These are phyloP conservation scores for Clitocybe nebularis DNA, from an alignment of 1,284 basidiomycete species.

Conservation along the genomic window DNA sequence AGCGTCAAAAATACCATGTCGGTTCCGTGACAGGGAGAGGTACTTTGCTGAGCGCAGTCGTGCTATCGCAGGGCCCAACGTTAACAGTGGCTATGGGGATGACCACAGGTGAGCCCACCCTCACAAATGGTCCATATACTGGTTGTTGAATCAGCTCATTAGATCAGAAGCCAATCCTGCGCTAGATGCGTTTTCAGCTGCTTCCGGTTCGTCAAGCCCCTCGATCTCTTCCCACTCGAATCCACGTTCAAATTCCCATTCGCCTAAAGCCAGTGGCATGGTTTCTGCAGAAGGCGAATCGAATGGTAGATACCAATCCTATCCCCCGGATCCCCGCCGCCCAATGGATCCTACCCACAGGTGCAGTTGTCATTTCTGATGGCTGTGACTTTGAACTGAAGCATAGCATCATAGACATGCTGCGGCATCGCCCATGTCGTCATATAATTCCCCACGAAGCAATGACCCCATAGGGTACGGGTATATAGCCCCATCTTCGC, in stretches of 20 bases:
- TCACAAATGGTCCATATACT: too few relatives aligned
- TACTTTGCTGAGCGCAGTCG: constrained; percentile 80
- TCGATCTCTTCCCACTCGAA: constrained; percentile 37
- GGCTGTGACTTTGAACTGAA: constrained; percentile 8
- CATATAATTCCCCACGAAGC: constrained; percentile 29
- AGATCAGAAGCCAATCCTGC: constrained; percentile 31
- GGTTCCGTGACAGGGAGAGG: constrained; percentile 74
- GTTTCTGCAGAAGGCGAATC: constrained; percentile 36
- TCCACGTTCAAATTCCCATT: constrained; percentile 47
- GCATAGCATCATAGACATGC: constrained; percentile 22
- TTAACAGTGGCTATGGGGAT: constrained; percentile 35
- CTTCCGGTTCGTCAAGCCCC: constrained; percentile 40
- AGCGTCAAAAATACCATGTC: constrained; percentile 61
- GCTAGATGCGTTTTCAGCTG: constrained; percentile 36
- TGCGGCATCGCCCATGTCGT: constrained; percentile 32
- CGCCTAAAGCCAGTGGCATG: constrained; percentile 45
- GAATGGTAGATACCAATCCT: constrained; percentile 45
- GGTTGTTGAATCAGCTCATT: constrained; percentile 11
- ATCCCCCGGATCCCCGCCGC: constrained; percentile 47
- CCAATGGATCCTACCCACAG: constrained; percentile 31
- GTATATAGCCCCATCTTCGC: constrained; percentile 30
- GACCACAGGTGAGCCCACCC: constrained; percentile 36
- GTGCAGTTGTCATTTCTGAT: constrained; percentile 20
- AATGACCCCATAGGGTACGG: constrained; percentile 34
- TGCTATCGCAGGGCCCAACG: constrained; percentile 59